A percentile compares a stretch with the other conserved stretches of the same genome.
These are phyloP conservation scores for Pythium myriotylum DNA, from an alignment of 352 stramenopile species.

Conservation along the genomic window DNA sequence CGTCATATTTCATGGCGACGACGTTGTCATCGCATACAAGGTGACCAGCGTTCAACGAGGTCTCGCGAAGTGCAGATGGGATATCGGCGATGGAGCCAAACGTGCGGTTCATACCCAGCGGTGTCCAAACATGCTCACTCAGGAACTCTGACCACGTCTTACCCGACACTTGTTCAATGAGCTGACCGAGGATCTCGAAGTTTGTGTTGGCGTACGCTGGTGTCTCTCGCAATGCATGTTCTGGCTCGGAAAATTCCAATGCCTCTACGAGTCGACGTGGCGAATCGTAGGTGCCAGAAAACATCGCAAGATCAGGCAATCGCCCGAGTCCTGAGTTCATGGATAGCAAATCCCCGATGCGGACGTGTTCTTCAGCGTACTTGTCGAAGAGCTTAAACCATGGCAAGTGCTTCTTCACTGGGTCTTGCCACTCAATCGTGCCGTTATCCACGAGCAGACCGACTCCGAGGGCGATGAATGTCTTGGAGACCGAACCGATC, in stretches of 20 bases:
- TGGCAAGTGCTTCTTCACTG: slow-evolving; percentile 57
- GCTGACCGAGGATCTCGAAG: slow-evolving; percentile 58
- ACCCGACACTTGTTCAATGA: slow-evolving; percentile 51
- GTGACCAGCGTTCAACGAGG: slow-evolving; percentile 36
- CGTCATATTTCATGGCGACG: slow-evolving; percentile 37
- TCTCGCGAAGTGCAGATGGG: slow-evolving; percentile 1
- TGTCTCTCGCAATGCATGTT: slow-evolving; percentile 44
- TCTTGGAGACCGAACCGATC: slow-evolving; percentile 74
- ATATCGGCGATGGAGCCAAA: slow-evolving; percentile 33
- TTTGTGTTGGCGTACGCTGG: slow-evolving; percentile 68
- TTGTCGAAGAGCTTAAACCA: slow-evolving; percentile 60
- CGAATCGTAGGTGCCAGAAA: slow-evolving; percentile 41
- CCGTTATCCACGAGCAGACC: slow-evolving; percentile 49
- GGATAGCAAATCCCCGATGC: slow-evolving; percentile 51
- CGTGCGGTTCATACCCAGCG: slow-evolving; percentile 60
- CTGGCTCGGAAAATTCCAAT: slow-evolving; percentile 39
- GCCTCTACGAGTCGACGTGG: slow-evolving; percentile 37
- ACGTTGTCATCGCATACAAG: slow-evolving; percentile 47
- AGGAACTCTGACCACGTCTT: slow-evolving; percentile 54
- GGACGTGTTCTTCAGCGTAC: slow-evolving; percentile 57
- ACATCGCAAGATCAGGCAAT: slow-evolving; percentile 30
- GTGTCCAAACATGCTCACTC: slow-evolving; percentile 47
- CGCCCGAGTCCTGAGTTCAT: slow-evolving; percentile 68
- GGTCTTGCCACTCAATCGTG: slow-evolving; percentile 54
- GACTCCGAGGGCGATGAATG: slow-evolving; percentile 45